Conservation (phyloP, 2,329 filamentous ascomycete genomes). For the Periconia sp. region DNA sequence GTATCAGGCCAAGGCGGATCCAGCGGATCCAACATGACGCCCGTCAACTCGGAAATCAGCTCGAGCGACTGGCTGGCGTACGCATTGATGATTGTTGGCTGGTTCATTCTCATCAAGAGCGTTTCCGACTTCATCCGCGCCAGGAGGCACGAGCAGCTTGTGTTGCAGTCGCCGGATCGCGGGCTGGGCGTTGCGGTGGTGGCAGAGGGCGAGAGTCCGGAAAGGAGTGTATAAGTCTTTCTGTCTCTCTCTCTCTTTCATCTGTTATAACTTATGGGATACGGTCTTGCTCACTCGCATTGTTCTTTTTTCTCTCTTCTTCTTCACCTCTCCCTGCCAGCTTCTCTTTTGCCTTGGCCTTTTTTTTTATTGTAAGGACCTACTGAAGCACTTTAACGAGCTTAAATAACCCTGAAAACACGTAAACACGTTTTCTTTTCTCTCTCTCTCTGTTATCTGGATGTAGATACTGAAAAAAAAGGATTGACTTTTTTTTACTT, state of each 20-base stretch:
- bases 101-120: constrained; percentile 96
- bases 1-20: constrained; percentile 50
- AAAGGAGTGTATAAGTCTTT: constrained; percentile 54
- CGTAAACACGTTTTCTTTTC: too few species aligned
- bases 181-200: constrained; percentile 84
- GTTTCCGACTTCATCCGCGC: constrained; percentile 88
- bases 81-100: constrained; percentile 91
- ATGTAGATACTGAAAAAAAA: too few species aligned
- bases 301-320: not conserved
- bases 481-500: too few species aligned
- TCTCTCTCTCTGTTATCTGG: too few species aligned
- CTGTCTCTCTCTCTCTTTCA: constrained; percentile 6
- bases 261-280: not conserved
- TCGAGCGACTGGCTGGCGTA: constrained; percentile 90
- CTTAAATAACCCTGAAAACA: too few species aligned
- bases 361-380: too few species aligned
- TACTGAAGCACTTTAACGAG: too few species aligned
- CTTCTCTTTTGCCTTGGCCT: too few species aligned
- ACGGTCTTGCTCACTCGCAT: not conserved
- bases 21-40: constrained; percentile 36
- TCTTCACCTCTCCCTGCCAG: too few species aligned
- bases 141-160: constrained; percentile 86
- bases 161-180: constrained; percentile 88
- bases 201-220: constrained; percentile 78
- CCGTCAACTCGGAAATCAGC: constrained; percentile 58